These are phyloP conservation scores for Eragrostis tef DNA, from an alignment of 202 grass and related monocot species.

Conservation along the genomic window DNA sequence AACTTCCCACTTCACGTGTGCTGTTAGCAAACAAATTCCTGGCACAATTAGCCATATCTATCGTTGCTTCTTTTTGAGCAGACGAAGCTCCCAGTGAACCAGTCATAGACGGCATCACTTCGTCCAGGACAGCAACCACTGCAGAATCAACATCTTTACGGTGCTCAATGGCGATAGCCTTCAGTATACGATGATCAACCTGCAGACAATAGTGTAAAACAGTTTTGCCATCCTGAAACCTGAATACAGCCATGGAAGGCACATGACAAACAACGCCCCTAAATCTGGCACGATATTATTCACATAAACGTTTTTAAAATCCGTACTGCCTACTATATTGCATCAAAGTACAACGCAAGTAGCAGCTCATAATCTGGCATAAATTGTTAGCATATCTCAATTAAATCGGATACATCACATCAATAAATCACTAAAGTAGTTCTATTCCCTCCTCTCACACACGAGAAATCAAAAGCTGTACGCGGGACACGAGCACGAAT, in stretches of 20 bases:
- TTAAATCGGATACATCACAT: background rate
- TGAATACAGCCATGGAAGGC: background rate
- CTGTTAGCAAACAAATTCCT: conserved; percentile 27
- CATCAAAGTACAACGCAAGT: background rate
- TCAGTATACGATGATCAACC: conserved; percentile 81
- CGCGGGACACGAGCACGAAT: background rate
- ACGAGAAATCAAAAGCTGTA: background rate
- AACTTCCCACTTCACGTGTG: conserved; percentile 36
- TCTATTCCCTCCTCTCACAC: background rate
- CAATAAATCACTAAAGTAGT: background rate
- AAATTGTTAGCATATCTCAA: background rate
- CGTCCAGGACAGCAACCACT: conserved; percentile 67
- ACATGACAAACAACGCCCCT: background rate
- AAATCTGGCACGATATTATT: background rate
- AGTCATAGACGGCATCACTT: conserved; percentile 60
- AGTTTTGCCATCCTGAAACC: background rate
- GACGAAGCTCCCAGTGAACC: background rate
- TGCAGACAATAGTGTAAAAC: conserved; percentile 36
- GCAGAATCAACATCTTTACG: conserved; percentile 67
- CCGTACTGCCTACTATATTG: background rate
- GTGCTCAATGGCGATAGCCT: conserved; percentile 83
- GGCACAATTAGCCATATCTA: background rate
- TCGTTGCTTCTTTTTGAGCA: conserved; percentile 2
- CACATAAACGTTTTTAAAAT: background rate
- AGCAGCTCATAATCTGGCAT: background rate